phyloP scores from a whole-genome alignment of 371 early-diverging fungal species.

The Rhizopus sp. region DNA sequence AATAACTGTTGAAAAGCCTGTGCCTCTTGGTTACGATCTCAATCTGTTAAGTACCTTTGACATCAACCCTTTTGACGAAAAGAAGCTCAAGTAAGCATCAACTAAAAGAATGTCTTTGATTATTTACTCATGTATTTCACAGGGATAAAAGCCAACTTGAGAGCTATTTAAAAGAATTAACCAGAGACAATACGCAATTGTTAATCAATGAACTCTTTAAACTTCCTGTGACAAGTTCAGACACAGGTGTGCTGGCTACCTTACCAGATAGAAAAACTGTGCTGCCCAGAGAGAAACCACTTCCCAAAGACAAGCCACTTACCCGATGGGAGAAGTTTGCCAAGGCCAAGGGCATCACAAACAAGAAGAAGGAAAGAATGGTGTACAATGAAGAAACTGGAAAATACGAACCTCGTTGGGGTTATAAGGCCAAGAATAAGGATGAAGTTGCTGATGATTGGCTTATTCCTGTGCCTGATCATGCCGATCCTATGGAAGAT shows the following conservation, averaged over 20 bases:
- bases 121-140: neutral
- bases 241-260: conserved; percentile 78
- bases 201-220: conserved; percentile 88
- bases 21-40: conserved; percentile 87
- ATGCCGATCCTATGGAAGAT: conserved; percentile 85
- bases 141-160: conserved; percentile 38
- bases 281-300: conserved; percentile 91
- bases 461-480: conserved; percentile 88
- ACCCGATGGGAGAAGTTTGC: conserved; percentile 99
- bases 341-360: conserved; percentile 95
- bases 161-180: conserved; percentile 66
- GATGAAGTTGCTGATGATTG: conserved; percentile 79
- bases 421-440: conserved; percentile 79
- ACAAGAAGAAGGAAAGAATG: conserved; percentile 81
- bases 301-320: conserved; percentile 84
- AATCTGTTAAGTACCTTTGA: conserved; percentile 81
- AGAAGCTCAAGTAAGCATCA: conserved; percentile 53
- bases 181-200: conserved; percentile 86
- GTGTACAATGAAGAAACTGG: conserved; percentile 88
- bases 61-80: conserved; percentile 75
- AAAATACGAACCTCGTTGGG: conserved; percentile 91
- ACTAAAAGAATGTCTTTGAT: neutral
- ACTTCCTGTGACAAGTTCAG: conserved; percentile 71
- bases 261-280: conserved; percentile 71
- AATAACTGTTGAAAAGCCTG: conserved; percentile 68